Evolutionary conservation across 2,329 filamentous ascomycete genomes (phyloP), one percentile per base, ranked within the genome.

Genomic region (Rasamsonia emersonii): DNA sequence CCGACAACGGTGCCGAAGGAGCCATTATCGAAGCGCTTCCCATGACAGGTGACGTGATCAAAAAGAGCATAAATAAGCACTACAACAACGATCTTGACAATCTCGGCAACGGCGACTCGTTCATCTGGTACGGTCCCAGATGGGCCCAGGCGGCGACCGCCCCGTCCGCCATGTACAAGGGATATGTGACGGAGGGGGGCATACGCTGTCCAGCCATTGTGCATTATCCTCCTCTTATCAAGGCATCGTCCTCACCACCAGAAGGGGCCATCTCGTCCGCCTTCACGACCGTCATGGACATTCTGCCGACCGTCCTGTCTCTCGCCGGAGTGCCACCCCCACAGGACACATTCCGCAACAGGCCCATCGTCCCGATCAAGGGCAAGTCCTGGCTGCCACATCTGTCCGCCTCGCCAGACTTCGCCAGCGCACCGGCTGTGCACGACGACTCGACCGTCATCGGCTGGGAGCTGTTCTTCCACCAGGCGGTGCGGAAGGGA

Each of bases 1-100:
- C 65, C 1, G 74, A 79, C 51, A 78, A 78, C 39, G 73, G 73
- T 2, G 73, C 73, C 6, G 74, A 77, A 41, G 73, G 73, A 9
- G 70, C 68, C 9, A 64, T 65, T 2, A 71, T 73, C 39, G 72
- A 77, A 44, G 70, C 73, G 3, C 67, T 70, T 33, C 74, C 73
- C 0, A 70, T 75, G 33, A 64, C 75, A 3, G 59, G 67, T 30
- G 66, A 67, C 30, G 62, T 61, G 16, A 68, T 73, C 41, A 66
- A 70, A 39, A 70, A 69, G 44, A 72, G 73, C 53, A 68, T 73
- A 40, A 66, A 70, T 39, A 70, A 69, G 44, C 72, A 73, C 53
- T 75, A 75, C 50, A 58, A 73, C 51, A 75, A 75, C 45, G 57
- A 56, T 18, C 58, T 75, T 13, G 69, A 73, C 17, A 77, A 75